phyloP scores from a whole-genome alignment of 345 rosid genomes.

The Moricandia arvensis region DNA sequence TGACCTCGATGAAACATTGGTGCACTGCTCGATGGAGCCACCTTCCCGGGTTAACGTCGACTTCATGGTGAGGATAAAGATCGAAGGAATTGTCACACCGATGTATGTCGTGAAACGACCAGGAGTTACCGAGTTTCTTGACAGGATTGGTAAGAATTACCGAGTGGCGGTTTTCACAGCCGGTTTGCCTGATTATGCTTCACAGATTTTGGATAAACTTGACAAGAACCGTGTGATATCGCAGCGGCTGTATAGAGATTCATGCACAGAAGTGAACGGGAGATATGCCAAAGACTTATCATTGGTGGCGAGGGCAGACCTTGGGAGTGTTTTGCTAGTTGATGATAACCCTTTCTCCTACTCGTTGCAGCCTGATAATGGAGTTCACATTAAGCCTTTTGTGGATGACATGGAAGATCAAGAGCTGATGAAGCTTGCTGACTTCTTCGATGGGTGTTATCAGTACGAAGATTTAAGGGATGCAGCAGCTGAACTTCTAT shows the following conservation, averaged over 20 bases:
- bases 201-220: conserved; percentile 63
- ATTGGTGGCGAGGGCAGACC: conserved; percentile 53
- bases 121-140: conserved; percentile 70
- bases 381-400: conserved; percentile 65
- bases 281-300: conserved; percentile 76
- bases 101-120: conserved; percentile 88
- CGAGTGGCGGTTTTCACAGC: conserved; percentile 89
- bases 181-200: conserved; percentile 73
- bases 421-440: conserved; percentile 57
- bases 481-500: conserved; percentile 52
- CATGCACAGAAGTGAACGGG: conserved; percentile 68
- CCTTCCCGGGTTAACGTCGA: conserved; percentile 52
- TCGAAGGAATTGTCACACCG: conserved; percentile 53
- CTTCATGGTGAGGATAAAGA: conserved; percentile 59
- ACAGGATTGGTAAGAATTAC: conserved; percentile 47
- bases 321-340: conserved; percentile 60
- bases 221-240: conserved; percentile 64
- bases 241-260: conserved; percentile 69
- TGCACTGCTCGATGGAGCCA: conserved; percentile 71
- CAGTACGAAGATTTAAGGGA: conserved; percentile 64
- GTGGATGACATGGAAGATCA: conserved; percentile 54
- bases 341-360: conserved; percentile 87
- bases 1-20: conserved; percentile 88
- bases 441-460: conserved; percentile 58
- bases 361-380: conserved; percentile 74